Evolutionary conservation across 1,139 yeast genomes (phyloP), one percentile per base, ranked within the genome.

Genomic region (Yamadazyma atmosphaerica): DNA sequence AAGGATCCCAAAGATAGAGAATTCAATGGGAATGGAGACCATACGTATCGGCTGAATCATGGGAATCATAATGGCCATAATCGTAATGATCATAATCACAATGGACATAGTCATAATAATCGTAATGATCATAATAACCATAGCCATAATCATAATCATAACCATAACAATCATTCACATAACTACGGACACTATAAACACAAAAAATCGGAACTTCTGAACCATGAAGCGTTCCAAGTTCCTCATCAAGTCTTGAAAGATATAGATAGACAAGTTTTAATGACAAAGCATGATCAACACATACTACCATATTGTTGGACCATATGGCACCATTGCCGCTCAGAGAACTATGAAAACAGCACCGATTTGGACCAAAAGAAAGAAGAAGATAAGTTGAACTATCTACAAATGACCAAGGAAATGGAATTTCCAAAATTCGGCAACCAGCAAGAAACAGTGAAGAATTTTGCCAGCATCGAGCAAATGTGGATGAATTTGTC

Each of bases 401-500:
- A 72, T 42, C 56, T 72, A 37, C 74, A 70, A 44, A 65, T 68
- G 25, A 71, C 77, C 8, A 58, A 55, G 33, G 73, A 69, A 43
- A 58, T 72, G 33, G 61, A 58, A 41, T 70, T 71, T 43, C 54
- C 60, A 10, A 41, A 50, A 29, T 47, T 51, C 26, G 21, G 34
- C 2, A 33, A 33, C 3, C 28, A 33, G 3, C 13, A 33, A 2
- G 46, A 51, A n/a, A 39, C 49, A 2, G 66, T 74, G 4, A 58
- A 57, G 25, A 57, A 61, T 37, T 65, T 77, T 38, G 77, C 68
- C 13, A 71, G 83, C 6, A 64, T 80, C 16, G 87, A 81, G 56
- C 84, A 81, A 54, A 69, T 82, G 60, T 83, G 86, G 86, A 59
- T 68, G 41, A 58, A 77, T 38, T 60, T 80, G 42, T 53, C 74